These are phyloP conservation scores for Hypoxylon sp. DNA, from an alignment of 2,329 filamentous ascomycete genomes.

Conservation along the genomic window DNA sequence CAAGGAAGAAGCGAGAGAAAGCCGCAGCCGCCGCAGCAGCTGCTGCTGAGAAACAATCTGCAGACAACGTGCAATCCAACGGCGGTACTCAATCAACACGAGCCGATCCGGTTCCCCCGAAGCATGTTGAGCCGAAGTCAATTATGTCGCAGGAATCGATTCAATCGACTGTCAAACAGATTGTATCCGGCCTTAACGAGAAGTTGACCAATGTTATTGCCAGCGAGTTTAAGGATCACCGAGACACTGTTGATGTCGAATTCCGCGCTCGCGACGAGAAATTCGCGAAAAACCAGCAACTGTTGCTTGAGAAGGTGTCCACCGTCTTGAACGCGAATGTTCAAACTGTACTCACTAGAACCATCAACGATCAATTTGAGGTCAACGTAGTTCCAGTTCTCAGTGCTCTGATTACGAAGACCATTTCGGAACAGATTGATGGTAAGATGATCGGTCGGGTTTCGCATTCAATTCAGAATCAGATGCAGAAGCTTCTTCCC, in stretches of 20 bases:
- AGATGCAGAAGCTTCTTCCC: constrained; percentile 80
- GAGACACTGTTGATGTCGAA: constrained; percentile 77
- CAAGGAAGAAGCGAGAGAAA: constrained; percentile 68
- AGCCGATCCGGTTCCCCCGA: constrained; percentile 52
- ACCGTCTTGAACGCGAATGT: constrained; percentile 74
- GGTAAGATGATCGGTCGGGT: constrained; percentile 77
- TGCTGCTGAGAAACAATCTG: constrained; percentile 60
- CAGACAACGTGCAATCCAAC: constrained; percentile 59
- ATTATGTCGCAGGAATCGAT: constrained; percentile 61
- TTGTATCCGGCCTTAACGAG: constrained; percentile 66
- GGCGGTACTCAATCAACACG: constrained; percentile 57
- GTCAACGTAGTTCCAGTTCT: constrained; percentile 82
- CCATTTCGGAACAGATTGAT: constrained; percentile 80
- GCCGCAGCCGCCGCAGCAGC: constrained; percentile 61
- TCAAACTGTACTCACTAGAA: constrained; percentile 79
- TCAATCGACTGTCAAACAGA: constrained; percentile 67
- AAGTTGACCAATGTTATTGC: constrained; percentile 64
- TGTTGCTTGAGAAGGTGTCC: constrained; percentile 71
- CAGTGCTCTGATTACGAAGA: constrained; percentile 74
- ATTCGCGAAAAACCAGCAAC: constrained; percentile 68
- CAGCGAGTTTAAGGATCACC: constrained; percentile 70
- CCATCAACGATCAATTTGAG: constrained; percentile 83
- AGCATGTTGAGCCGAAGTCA: constrained; percentile 53
- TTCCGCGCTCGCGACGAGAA: constrained; percentile 65
- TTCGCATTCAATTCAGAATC: constrained; percentile 76